Evolutionary conservation across 2,329 filamentous ascomycete species (phyloP).

Genomic region (Thermoascus crustaceus): DNA sequence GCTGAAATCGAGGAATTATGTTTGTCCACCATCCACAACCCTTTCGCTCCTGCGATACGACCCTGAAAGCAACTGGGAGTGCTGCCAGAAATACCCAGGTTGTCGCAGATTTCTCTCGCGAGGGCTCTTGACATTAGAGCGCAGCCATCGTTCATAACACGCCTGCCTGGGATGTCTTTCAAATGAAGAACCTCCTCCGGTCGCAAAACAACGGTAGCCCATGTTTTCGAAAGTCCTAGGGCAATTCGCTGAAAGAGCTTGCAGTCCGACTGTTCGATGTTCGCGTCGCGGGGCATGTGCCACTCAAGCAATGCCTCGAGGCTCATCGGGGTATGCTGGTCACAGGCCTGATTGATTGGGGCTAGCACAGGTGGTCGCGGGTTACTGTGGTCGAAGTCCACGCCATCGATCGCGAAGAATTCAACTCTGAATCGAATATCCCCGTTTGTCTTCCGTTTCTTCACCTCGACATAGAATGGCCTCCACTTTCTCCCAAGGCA

Average conservation of each 20-base stretch:
- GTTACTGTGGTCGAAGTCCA: constrained; percentile 24
- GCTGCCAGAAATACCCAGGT: constrained; percentile 30
- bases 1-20: constrained; percentile 19
- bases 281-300: constrained; percentile 34
- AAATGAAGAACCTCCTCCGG: constrained; percentile 30
- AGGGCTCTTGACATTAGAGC: constrained; percentile 46
- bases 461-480: constrained; percentile 36
- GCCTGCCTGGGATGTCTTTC: constrained; percentile 17
- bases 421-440: constrained; percentile 24
- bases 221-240: constrained; percentile 38
- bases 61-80: constrained; percentile 49
- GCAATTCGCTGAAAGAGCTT: constrained; percentile 39
- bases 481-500: constrained; percentile 38
- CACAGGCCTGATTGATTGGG: constrained; percentile 16
- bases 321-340: constrained; percentile 28
- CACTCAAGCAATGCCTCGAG: constrained; percentile 36
- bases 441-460: constrained; percentile 19
- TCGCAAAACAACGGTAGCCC: constrained; percentile 28
- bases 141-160: constrained; percentile 47
- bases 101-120: constrained; percentile 39
- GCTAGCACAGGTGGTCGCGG: constrained; percentile 11
- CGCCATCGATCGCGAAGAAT: constrained; percentile 40
- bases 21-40: constrained; percentile 50
- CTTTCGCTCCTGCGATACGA: constrained; percentile 53
- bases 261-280: constrained; percentile 31